Base-by-base conservation (phyloP, 306 rosid genomes). In the Echinosophora koreensis region DNA sequence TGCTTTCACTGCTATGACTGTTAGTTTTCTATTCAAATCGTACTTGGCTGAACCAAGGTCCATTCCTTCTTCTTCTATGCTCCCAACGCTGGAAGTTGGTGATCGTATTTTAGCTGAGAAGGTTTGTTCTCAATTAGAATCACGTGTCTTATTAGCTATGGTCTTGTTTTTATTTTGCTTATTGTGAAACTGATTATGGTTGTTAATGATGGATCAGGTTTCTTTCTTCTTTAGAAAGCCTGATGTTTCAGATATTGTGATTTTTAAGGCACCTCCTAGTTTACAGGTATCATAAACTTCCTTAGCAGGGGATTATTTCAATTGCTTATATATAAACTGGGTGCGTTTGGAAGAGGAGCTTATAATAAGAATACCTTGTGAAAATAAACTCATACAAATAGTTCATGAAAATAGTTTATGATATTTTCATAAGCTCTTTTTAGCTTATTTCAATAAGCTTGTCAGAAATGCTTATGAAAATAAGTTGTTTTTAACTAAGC, bases 81-180 rank as follows among this genome's bases (percentile, higher is more conserved):
- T 39, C 76, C 99, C 99, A 9, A 92, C 97, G 42, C 93, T 95
- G 5, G 89, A 91, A 63, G 97, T 86, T 2, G 99, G 99, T 47
- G 99, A 95, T 66, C 99, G 99, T 5, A 78, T 95, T 86, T 76
- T 95, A 55, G 90, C 99, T 0, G 97, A 95, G 82, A 95, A 95
- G 99, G 99, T 95, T 30, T n/a, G 84, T 35, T 17, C 38, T 2
- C 50, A 44, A 44, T 77, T 44, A 63, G 22, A 22, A 54, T 67
- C 7, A 18, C 27, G 32, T 57, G 1, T 66, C 5, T 35, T 9
- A n/a, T 32, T 30, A 6, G 13, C 32, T 49, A 51, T 54, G 2
- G n/a, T 46, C 49, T 9, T 15, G 1, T 41, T 1, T 3, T 47
- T 50, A 6, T 18, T 72, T 46, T 28, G 13, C n/a, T 52, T 32